Evolutionary conservation across 768 basidiomycete genomes (phyloP).

Genomic region (Suillus tomentosus): DNA sequence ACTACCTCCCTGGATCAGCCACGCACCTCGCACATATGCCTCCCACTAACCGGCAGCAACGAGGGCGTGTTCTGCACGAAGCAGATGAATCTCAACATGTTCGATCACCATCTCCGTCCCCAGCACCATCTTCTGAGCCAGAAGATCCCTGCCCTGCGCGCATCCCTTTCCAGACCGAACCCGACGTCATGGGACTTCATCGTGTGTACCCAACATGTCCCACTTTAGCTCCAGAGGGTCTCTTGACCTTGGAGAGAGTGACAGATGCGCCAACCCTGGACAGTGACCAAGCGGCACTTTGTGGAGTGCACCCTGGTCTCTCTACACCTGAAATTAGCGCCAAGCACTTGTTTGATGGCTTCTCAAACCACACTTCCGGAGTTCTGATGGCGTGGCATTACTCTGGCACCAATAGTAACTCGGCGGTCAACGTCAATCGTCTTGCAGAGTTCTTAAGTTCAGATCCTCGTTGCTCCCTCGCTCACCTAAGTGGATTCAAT

Average conservation of each 20-base stretch:
- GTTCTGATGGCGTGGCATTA: slow-evolving; percentile 5
- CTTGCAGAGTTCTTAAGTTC: not conserved
- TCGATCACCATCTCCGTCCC: not conserved
- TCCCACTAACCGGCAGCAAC: slow-evolving; percentile 1
- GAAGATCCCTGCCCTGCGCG: not conserved
- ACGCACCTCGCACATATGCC: not conserved
- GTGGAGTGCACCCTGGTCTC: not conserved
- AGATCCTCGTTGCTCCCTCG: not conserved
- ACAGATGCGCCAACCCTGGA: slow-evolving; percentile 2
- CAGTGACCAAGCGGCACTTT: not conserved
- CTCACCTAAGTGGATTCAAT: slow-evolving; percentile 23
- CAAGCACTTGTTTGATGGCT: slow-evolving; percentile 15
- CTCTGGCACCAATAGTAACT: slow-evolving; percentile 18
- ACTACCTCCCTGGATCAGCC: not conserved
- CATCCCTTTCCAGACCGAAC: slow-evolving; percentile 1
- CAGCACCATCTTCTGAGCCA: too few relatives aligned
- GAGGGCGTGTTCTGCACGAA: not conserved
- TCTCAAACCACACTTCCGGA: slow-evolving; percentile 18
- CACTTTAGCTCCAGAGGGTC: not conserved
- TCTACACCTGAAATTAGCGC: not conserved
- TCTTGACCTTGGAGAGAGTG: not conserved
- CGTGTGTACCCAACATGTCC: slow-evolving; percentile 4
- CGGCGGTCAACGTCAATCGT: slow-evolving; percentile 11
- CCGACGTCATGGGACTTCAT: not conserved
- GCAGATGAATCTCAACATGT: not conserved